Evolutionary conservation across 164 flowering plant genomes (phyloP).

Genomic region (Platanus orientalis): DNA sequence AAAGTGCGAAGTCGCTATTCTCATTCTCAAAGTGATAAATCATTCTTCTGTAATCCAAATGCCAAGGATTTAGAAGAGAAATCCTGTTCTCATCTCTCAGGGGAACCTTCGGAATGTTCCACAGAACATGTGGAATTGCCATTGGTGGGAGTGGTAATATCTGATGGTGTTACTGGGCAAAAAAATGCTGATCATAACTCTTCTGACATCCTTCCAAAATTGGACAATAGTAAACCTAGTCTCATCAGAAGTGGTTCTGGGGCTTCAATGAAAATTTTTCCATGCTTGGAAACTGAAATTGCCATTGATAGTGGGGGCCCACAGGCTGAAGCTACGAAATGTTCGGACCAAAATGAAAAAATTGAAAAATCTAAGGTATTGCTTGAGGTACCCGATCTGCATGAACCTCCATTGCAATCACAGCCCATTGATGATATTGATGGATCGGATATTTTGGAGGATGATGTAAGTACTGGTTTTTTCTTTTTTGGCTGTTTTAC

Average conservation of each 20-base stretch:
- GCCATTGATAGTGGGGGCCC: conserved; percentile 16
- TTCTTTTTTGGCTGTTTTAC: no score
- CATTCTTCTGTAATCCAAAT: conserved; percentile 6
- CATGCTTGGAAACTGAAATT: conserved; percentile 28
- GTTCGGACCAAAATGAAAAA: conserved; percentile 16
- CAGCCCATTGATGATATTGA: conserved; percentile 41
- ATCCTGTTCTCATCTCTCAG: conserved; percentile 10
- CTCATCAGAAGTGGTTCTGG: conserved; percentile 12
- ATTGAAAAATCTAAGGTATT: conserved; percentile 16
- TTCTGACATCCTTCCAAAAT: conserved; percentile 5
- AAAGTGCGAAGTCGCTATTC: conserved; percentile 12
- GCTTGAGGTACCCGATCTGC: conserved; percentile 16
- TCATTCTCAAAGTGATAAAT: conserved; percentile 8
- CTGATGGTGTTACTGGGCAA: conserved; percentile 7
- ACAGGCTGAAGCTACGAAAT: conserved; percentile 18
- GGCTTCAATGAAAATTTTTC: conserved; percentile 14
- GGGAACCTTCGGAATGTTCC: conserved; percentile 19
- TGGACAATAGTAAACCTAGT: conserved; percentile 8
- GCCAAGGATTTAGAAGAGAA: conserved; percentile 22
- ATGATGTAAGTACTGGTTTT: no score
- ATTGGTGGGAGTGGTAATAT: conserved; percentile 5
- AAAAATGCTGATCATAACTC: conserved; percentile 10
- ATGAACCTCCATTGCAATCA: conserved; percentile 26
- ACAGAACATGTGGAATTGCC: conserved; percentile 7
- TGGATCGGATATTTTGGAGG: no score